These are phyloP conservation scores for Wickerhamiella sergipiensis DNA, from an alignment of 805 yeast genomes.

Conservation along the genomic window DNA sequence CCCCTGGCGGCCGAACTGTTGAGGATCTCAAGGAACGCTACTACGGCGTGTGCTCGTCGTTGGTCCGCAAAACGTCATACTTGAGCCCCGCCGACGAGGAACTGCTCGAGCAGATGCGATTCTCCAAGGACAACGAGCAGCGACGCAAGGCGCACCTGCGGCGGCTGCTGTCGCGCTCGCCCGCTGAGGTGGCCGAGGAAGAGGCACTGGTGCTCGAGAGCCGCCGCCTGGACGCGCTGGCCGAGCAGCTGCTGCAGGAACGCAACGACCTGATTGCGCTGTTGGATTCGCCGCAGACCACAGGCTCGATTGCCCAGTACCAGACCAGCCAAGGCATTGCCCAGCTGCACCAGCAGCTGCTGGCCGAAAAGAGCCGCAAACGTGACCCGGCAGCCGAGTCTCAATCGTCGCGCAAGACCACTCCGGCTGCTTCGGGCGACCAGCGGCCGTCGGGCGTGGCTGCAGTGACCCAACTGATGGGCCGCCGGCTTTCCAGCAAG, in stretches of 20 bases:
- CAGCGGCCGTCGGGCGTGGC: constrained; percentile 13
- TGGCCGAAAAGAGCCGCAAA: constrained; percentile 44
- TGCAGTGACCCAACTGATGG: constrained; percentile 23
- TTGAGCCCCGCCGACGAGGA: constrained; percentile 34
- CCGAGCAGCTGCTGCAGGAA: constrained; percentile 75
- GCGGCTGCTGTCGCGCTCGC: constrained; percentile 65
- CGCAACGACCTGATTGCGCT: constrained; percentile 64
- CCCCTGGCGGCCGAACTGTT: constrained; percentile 29
- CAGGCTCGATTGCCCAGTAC: constrained; percentile 63
- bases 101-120: constrained; percentile 51
- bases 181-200: constrained; percentile 97
- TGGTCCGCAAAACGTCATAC: constrained; percentile 33
- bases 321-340: constrained; percentile 80
- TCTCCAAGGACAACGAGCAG: constrained; percentile 54
- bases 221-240: constrained; percentile 78
- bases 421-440: constrained; percentile 9
- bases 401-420: constrained; percentile 16
- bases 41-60: constrained; percentile 49
- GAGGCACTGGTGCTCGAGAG: constrained; percentile 90
- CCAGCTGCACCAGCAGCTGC: constrained; percentile 66
- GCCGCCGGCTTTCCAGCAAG: constrained; percentile 48
- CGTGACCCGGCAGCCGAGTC: constrained; percentile 5
- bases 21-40: constrained; percentile 81
- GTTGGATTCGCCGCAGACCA: constrained; percentile 66
- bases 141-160: constrained; percentile 73